These are phyloP conservation scores for Hypsizygus ulmarius DNA, from an alignment of 1,284 basidiomycete genomes.

Conservation along the genomic window DNA sequence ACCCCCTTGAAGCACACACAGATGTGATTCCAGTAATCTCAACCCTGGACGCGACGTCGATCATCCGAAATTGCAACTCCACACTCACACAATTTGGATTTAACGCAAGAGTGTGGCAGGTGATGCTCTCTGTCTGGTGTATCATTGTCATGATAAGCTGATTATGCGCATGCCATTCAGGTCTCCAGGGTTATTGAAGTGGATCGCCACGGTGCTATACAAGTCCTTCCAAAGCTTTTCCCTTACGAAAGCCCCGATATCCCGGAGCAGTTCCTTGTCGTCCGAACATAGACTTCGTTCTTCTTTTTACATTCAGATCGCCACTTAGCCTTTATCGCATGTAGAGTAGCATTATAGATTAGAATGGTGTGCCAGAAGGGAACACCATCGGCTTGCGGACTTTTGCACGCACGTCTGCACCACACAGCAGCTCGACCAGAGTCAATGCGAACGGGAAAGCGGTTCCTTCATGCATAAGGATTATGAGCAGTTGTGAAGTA, in stretches of 20 bases:
- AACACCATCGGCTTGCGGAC: conserved; percentile 78
- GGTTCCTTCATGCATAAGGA: conserved; percentile 48
- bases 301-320: too few relatives aligned
- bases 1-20: conserved; percentile 35
- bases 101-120: conserved; percentile 48
- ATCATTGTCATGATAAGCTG: not conserved
- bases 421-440: conserved; percentile 68
- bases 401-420: conserved; percentile 63
- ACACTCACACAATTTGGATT: conserved; percentile 49
- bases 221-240: conserved; percentile 39
- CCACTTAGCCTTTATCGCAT: too few relatives aligned
- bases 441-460: conserved; percentile 75
- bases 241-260: conserved; percentile 63
- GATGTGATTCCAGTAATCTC: conserved; percentile 27
- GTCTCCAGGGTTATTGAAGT: conserved; percentile 42
- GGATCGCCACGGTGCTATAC: conserved; percentile 37
- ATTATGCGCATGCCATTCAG: conserved; percentile 31
- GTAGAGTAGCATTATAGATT: conserved; percentile 3
- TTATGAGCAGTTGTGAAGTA: not conserved
- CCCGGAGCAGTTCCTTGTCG: conserved; percentile 70
- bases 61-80: conserved; percentile 40
- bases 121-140: conserved; percentile 14
- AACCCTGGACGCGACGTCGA: conserved; percentile 33
- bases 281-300: conserved; percentile 37
- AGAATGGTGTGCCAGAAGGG: conserved; percentile 52